Conservation (phyloP, 441 rosid species). For the Erodium texanum region DNA sequence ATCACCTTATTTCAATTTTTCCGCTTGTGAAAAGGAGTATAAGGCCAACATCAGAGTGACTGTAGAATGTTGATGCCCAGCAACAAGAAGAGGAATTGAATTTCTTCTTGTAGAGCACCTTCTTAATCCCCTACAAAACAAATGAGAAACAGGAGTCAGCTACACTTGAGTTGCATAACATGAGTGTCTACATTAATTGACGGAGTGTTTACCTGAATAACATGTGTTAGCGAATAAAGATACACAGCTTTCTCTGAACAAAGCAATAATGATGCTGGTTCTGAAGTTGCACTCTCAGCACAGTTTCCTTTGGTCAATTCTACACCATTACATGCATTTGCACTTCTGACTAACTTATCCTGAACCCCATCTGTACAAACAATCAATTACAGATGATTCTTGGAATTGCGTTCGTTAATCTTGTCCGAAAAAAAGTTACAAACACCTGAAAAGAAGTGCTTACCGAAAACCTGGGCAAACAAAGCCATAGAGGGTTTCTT, state of each 20-base stretch:
- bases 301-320: constrained; percentile 30
- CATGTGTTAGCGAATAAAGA: constrained; percentile 58
- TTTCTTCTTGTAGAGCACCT: constrained; percentile 76
- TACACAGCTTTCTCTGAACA: constrained; percentile 88
- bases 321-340: constrained; percentile 23
- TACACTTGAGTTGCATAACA: background rate
- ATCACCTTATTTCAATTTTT: constrained; percentile 73
- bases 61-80: constrained; percentile 70
- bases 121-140: constrained; percentile 58
- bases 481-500: constrained; percentile 79
- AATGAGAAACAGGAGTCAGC: constrained; percentile 5
- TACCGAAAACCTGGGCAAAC: constrained; percentile 69
- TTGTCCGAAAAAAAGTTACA: background rate
- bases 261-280: constrained; percentile 49
- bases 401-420: background rate
- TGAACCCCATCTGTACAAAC: constrained; percentile 47
- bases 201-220: constrained; percentile 45
- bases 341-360: constrained; percentile 27
- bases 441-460: constrained; percentile 17
- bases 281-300: constrained; percentile 35
- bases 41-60: constrained; percentile 60
- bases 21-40: constrained; percentile 59
- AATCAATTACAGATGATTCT: background rate
- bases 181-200: constrained; percentile 1
- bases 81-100: constrained; percentile 59